Evolutionary conservation across 176 grass and related monocot genomes (phyloP).

Genomic region (Chloris gayana): DNA sequence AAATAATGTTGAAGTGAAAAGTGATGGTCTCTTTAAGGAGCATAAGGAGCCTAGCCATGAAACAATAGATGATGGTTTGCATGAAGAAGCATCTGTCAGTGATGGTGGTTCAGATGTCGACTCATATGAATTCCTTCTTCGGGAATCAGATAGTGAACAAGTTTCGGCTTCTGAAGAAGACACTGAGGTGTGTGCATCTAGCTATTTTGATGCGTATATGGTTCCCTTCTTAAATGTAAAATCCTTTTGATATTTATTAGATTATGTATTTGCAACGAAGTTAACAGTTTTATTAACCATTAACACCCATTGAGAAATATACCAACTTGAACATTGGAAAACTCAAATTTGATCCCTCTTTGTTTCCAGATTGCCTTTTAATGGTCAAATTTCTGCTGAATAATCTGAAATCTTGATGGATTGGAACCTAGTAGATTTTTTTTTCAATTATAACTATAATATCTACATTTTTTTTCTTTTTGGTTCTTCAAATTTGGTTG

Average conservation of each 20-base stretch:
- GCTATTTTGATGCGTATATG: conserved; percentile 37
- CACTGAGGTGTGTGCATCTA: conserved; percentile 60
- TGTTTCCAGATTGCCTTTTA: conserved; percentile 1
- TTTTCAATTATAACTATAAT: not conserved
- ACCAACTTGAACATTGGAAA: conserved; percentile 15
- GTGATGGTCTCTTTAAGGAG: conserved; percentile 19
- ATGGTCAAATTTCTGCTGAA: not conserved
- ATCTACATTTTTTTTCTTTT: not conserved
- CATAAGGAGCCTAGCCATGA: conserved; percentile 11
- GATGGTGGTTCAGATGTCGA: conserved; percentile 55
- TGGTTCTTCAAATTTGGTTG: conserved; percentile 39
- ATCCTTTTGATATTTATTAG: conserved; percentile 10
- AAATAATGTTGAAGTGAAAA: not conserved
- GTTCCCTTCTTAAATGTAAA: conserved; percentile 21
- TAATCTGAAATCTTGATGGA: conserved; percentile 26
- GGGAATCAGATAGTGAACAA: conserved; percentile 67
- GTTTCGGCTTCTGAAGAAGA: conserved; percentile 53
- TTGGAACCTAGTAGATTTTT: not conserved
- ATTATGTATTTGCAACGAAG: conserved; percentile 25
- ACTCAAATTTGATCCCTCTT: conserved; percentile 11
- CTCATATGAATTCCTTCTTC: conserved; percentile 58
- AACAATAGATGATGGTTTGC: conserved; percentile 1
- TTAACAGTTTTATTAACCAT: conserved; percentile 6
- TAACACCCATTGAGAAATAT: conserved; percentile 18
- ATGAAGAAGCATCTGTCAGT: conserved; percentile 41